Evolutionary conservation across 768 basidiomycete genomes (phyloP).

Genomic region (Saitozyma podzolica): DNA sequence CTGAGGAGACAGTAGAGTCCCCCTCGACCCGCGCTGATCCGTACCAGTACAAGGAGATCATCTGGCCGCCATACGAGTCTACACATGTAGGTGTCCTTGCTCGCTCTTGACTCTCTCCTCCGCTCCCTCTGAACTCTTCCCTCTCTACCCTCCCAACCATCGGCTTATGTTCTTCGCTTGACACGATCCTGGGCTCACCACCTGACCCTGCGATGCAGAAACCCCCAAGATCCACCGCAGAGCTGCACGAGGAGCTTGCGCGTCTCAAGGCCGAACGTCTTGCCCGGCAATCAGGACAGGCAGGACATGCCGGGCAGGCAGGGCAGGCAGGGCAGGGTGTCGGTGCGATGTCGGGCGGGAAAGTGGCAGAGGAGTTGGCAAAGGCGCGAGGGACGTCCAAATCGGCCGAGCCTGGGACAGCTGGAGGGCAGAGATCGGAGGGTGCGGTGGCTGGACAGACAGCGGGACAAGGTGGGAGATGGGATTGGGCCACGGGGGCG

Average conservation of each 20-base stretch:
- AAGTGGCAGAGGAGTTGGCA: conserved; percentile 4
- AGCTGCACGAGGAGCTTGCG: conserved; percentile 30
- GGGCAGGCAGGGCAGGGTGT: no score
- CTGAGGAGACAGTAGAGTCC: no score
- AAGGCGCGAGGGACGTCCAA: background rate
- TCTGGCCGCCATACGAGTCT: conserved; percentile 36
- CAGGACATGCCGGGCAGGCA: no score
- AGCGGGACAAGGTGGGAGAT: no score
- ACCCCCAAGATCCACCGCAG: conserved; percentile 32
- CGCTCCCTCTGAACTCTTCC: background rate
- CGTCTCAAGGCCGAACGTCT: conserved; percentile 25
- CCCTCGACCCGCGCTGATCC: background rate
- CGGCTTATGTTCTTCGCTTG: background rate
- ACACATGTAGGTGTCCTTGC: conserved; percentile 26
- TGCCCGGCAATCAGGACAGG: no score
- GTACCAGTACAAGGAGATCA: conserved; percentile 34
- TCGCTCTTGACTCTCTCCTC: background rate
- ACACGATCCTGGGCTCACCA: background rate
- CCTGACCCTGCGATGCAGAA: conserved; percentile 11
- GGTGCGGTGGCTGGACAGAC: no score
- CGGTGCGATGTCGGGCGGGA: no score
- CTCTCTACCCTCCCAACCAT: no score
- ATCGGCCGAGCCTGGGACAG: background rate
- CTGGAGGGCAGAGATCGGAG: no score
- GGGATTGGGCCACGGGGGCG: no score